Evolutionary conservation across 495 filamentous ascomycete species (phyloP), one percentile per base, ranked within the genome.

Genomic region (Annulohypoxylon moriforme): DNA sequence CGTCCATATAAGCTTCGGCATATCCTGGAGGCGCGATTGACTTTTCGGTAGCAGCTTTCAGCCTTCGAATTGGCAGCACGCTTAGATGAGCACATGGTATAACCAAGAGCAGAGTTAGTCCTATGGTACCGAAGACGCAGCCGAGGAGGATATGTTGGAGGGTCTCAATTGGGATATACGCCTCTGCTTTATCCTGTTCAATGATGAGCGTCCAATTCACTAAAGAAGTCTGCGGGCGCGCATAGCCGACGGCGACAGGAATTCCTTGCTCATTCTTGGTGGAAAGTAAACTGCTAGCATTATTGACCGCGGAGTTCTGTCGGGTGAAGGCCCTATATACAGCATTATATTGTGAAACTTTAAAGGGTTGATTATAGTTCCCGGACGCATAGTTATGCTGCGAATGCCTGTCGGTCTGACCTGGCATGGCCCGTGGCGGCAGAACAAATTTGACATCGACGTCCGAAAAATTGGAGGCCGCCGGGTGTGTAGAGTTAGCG

Each of bases 41-140:
- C 69, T 91, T 92, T 60, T 89, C 87, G 0, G 94, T 96, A 4
- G 94, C 94, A 33, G 86, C 85, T 64, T 92, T 90, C 27, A 97
- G 77, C 67, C 92, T 85, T 44, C 90, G 84, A 71, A 97, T 96
- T 9, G 94, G 94, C 62, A 89, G 85, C 16, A 94, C 93, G 27
- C 89, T 90, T 69, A 89, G 84, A 74, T 97, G 93, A 1, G 94
- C 92, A 42, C 94, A 85, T 0, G 94, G 92, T 27, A 93, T 84
- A 3, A 93, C 84, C 2, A 94, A 71, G 13, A 94, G 27, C 2
- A 94, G 65, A 2, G 93, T 84, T 0, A 88, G 81, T 3, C 90
- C 94, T 16, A 89, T 85, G 0, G 93, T 95, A 0, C 91, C 92
- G 73, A 97, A 96, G 1, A 96, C 92, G 58, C 93, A 96, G 1